These are phyloP conservation scores for Neophaeococcomyces aloes DNA, from an alignment of 2,329 filamentous ascomycete species.

Conservation along the genomic window DNA sequence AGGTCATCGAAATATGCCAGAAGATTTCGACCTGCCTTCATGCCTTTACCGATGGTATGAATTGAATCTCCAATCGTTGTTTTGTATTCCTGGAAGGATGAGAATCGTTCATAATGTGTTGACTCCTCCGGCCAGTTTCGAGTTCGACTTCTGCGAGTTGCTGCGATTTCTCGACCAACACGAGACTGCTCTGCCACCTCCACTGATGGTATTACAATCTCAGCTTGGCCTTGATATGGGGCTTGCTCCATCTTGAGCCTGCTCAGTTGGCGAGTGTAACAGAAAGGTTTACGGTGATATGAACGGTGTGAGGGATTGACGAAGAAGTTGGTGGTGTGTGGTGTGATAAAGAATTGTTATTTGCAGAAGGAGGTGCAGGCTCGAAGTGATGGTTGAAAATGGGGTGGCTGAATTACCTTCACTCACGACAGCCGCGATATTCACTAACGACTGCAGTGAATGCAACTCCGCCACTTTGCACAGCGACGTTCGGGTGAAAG, in stretches of 20 bases:
- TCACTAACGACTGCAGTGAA: not conserved
- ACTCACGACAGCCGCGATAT: not conserved
- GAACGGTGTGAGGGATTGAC: too few species aligned
- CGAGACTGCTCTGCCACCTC: too few species aligned
- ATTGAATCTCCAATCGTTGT: not conserved
- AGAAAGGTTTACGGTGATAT: too few species aligned
- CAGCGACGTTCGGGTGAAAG: not conserved
- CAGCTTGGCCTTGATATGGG: too few species aligned
- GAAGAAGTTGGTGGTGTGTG: too few species aligned
- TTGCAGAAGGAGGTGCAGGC: too few species aligned
- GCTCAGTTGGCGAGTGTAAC: too few species aligned
- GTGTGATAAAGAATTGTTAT: too few species aligned
- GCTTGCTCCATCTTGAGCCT: not conserved
- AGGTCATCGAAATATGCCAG: conserved; percentile 4
- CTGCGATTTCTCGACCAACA: not conserved
- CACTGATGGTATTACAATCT: too few species aligned
- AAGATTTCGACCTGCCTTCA: conserved; percentile 2
- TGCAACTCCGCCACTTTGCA: not conserved
- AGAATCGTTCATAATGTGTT: not conserved
- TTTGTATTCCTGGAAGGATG: not conserved
- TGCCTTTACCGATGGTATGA: not conserved
- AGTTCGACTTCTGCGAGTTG: conserved; percentile 1
- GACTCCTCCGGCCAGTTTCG: conserved; percentile 2
- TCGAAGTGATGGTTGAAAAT: not conserved
- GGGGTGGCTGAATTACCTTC: conserved; percentile 2